Evolutionary conservation across 345 rosid species (phyloP), one percentile per base, ranked within the genome.

Genomic region (Corchorus capsularis): DNA sequence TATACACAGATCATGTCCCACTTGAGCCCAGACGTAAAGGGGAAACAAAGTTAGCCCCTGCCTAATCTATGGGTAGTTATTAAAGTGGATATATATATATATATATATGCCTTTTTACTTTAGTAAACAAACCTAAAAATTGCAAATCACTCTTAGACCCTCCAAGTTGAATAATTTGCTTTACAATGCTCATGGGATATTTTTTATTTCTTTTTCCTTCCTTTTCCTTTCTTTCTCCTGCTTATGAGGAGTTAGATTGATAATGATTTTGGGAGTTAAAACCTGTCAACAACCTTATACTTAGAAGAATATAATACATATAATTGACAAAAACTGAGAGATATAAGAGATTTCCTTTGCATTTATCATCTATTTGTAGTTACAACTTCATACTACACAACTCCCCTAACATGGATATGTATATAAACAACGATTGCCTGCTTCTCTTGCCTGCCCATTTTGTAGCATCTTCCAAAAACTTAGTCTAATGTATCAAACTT

Each of bases 391-490:
- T 16, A 10, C 9, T 50, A 73, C 64, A 9, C 46, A 67, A 39
- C 56, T 63, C 75, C 54, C 50, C 27, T 61, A 32, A 71, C 69
- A 73, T 80, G 78, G 69, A n/a, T 77, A 17, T 27, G 15, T 77
- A 16, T 27, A 75, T 47, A 73, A 77, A 49, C 66, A 56, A 45
- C 19, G 32, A 62, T 34, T 49, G 55, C 41, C 56, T 73, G 60
- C 61, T 65, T 27, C 72, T 73, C 74, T 52, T 52, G 59, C 68
- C 77, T 49, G 55, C 64, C 71, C 76, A 35, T 39, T 67, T 27
- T 27, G 19, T 63, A 39, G 19, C 59, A 39, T 77, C 57, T 60
- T 72, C 69, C 77, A 80, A 82, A 86, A 82, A 82, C 70, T 75
- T 39, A 27, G 71, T n/a, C 63, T 66, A 27, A 45, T 55, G 43